Conservation (phyloP, 2,329 filamentous ascomycete genomes). For the Orbilia quercus region DNA sequence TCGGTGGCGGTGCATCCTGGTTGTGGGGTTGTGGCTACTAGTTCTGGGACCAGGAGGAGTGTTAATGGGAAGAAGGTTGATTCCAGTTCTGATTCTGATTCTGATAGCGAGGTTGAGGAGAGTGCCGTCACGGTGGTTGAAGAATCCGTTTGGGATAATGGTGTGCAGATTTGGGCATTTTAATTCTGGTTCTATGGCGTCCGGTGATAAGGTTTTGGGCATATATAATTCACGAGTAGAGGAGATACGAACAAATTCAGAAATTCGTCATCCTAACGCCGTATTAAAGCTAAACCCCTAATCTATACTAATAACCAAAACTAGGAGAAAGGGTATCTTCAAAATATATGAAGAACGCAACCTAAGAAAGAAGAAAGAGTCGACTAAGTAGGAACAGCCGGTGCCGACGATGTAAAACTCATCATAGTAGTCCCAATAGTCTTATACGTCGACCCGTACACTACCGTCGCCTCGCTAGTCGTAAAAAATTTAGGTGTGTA, state of each 20-base stretch:
- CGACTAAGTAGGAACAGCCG: constrained; percentile 10
- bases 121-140: neutral
- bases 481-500: constrained; percentile 32
- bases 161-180: constrained; percentile 28
- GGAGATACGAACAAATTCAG: too few species aligned
- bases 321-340: too few species aligned
- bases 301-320: too few species aligned
- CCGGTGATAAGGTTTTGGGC: too few species aligned
- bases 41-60: constrained; percentile 61
- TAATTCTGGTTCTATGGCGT: neutral
- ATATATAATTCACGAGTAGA: too few species aligned
- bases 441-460: neutral
- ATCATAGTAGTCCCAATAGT: constrained; percentile 31
- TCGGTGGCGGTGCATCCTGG: constrained; percentile 62
- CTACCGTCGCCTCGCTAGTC: constrained; percentile 1
- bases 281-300: too few species aligned
- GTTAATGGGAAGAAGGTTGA: neutral
- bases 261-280: too few species aligned
- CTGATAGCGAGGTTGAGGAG: neutral
- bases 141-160: constrained; percentile 35
- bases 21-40: constrained; percentile 62
- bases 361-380: neutral
- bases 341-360: neutral
- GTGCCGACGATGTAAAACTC: constrained; percentile 32
- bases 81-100: constrained; percentile 20